Percentiles rank a stretch among this genome's conserved stretches.
These are phyloP conservation scores for Amanita thiersii DNA, from an alignment of 768 basidiomycete species.

Conservation along the genomic window DNA sequence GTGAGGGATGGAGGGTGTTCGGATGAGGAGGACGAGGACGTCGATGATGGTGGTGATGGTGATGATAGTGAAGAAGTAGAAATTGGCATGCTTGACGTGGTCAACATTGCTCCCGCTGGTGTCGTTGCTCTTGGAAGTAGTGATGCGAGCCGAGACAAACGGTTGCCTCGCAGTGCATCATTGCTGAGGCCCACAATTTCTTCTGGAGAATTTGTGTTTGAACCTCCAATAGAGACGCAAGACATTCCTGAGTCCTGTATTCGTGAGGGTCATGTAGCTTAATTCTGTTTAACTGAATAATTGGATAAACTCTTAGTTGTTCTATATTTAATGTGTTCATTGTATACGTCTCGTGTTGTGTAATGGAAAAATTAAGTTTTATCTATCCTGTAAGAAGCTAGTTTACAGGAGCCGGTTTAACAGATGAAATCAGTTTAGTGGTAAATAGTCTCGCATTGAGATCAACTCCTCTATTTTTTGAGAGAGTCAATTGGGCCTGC, in stretches of 20 bases:
- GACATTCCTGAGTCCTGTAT: conserved; percentile 7
- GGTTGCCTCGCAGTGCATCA: no score
- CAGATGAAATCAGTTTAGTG: no score
- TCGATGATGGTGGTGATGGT: conserved; percentile 5
- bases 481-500: conserved; percentile 29
- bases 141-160: no score
- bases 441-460: conserved; percentile 3
- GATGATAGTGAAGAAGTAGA: conserved; percentile 8
- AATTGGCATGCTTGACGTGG: neutral
- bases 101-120: neutral
- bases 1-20: no score
- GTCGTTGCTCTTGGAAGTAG: neutral
- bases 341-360: neutral
- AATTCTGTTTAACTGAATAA: neutral
- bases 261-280: neutral
- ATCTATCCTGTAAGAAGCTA: no score
- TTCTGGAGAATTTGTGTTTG: neutral
- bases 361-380: no score
- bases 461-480: conserved; percentile 10
- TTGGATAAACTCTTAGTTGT: no score
- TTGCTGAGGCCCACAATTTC: neutral
- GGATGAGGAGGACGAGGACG: conserved; percentile 10
- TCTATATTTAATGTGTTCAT: neutral
- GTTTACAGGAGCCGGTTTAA: no score
- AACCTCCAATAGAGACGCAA: conserved; percentile 6